A percentile compares a stretch with the other conserved stretches of the same genome.
These are phyloP conservation scores for Coriolopsis trogii DNA, from an alignment of 1,284 basidiomycete genomes.

Conservation along the genomic window DNA sequence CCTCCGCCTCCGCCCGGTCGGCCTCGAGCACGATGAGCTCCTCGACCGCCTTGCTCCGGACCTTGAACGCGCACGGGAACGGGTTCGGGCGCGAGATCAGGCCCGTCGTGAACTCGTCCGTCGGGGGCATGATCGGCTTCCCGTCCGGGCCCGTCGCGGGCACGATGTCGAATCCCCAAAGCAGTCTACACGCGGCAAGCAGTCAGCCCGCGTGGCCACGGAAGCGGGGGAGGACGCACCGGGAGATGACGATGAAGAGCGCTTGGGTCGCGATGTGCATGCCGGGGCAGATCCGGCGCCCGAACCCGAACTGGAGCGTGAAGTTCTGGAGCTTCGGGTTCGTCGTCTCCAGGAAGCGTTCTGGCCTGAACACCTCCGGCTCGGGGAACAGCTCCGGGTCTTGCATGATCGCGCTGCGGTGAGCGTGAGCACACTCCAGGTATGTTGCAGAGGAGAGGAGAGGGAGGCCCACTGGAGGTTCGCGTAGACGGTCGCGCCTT, in stretches of 20 bases:
- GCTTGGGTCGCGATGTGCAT: slow-evolving; percentile 40
- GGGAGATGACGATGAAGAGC: slow-evolving; percentile 34
- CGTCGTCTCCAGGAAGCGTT: slow-evolving; percentile 37
- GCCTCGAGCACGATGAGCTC: slow-evolving; percentile 7
- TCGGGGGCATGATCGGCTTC: neutral
- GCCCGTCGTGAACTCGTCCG: slow-evolving; percentile 7
- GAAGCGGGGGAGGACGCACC: neutral
- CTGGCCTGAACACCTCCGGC: slow-evolving; percentile 43
- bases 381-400: slow-evolving; percentile 39
- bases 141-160: slow-evolving; percentile 1
- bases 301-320: slow-evolving; percentile 28
- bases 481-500: slow-evolving; percentile 17
- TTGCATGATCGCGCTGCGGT: slow-evolving; percentile 44
- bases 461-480: slow-evolving; percentile 8
- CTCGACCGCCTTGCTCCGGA: neutral
- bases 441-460: neutral
- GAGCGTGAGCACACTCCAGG: neutral
- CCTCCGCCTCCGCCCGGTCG: slow-evolving; percentile 7
- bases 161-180: slow-evolving; percentile 13
- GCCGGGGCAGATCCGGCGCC: slow-evolving; percentile 19
- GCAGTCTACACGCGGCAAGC: neutral
- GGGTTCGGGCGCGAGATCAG: slow-evolving; percentile 8
- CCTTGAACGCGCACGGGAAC: slow-evolving; percentile 7
- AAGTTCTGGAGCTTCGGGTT: slow-evolving; percentile 31
- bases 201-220: neutral